Base-by-base conservation (phyloP, 768 basidiomycete species). In the Cystobasidium tubakii region DNA sequence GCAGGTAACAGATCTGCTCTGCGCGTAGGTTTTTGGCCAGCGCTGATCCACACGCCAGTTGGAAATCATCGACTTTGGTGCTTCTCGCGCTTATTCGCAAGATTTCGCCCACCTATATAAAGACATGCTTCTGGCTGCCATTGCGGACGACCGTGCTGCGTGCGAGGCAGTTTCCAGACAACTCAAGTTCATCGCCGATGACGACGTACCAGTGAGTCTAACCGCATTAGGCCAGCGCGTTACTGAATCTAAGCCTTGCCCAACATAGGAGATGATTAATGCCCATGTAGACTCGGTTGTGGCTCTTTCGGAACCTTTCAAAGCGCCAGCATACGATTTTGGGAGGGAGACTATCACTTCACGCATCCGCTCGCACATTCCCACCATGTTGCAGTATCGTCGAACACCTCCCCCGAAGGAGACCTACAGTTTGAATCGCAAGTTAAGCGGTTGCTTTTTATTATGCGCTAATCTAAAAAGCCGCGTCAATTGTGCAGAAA, bases 51-150 rank as follows among this genome's bases (percentile, higher is more conserved):
- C 6, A 29, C 10, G 21, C 46, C 74, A 91, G 88, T 83, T 94
- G 43, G 90, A 90, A 76, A 83, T 99, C 29, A 90, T 99, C 66
- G 96, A 99, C 81, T 98, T 98, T 78, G 96, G 96, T 36, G 96
- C 96, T 12, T 92, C 92, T 0, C 85, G 93, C 29, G 88, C 87
- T 77, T 99, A 97, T 81, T 84, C 86, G 0, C 87, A 87, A 74
- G 85, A 85, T 70, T 99, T 98, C 80, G 92, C 96, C 82, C 89
- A 93, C 80, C 84, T 83, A 67, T 99, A 94, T 92, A 84, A 90
- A 67, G 83, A 82, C 17, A 85, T 99, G n/a, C 86, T 98, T n/a
- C 84, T 85, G 72, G 88, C 91, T 0, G 93, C 92, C 0, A 86
- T 90, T 1, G 79, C 80, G 0, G 87, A 87, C 34, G 89, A 96